Evolutionary conservation across 176 grass and related monocot genomes (phyloP).

Genomic region (Microstegium vimineum): DNA sequence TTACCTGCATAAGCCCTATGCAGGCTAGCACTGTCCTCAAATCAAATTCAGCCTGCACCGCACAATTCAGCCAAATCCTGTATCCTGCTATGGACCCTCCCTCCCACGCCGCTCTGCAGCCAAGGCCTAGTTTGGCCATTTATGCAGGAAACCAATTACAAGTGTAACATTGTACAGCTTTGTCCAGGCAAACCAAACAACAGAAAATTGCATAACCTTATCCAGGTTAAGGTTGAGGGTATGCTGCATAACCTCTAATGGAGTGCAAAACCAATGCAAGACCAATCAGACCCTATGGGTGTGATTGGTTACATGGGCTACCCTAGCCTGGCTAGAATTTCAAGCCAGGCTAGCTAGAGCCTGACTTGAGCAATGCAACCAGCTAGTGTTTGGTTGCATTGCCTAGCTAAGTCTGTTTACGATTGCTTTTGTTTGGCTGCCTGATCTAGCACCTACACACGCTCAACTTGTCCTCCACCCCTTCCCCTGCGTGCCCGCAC

Average conservation of each 20-base stretch:
- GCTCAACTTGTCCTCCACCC: too few species aligned
- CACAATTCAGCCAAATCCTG: neutral
- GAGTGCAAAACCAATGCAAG: neutral
- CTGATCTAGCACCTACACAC: too few species aligned
- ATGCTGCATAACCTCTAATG: neutral
- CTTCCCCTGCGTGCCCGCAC: too few species aligned
- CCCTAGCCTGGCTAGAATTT: too few species aligned
- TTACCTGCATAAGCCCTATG: neutral
- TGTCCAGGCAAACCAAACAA: neutral
- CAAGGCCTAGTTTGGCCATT: too few species aligned
- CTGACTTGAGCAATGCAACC: too few species aligned
- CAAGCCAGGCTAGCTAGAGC: too few species aligned
- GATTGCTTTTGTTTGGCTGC: too few species aligned
- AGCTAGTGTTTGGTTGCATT: too few species aligned
- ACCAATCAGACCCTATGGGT: neutral
- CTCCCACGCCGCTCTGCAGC: too few species aligned
- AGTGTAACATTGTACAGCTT: neutral
- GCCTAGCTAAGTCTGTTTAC: too few species aligned
- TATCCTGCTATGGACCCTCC: neutral
- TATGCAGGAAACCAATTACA: neutral
- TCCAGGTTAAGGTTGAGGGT: neutral
- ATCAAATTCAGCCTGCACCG: neutral
- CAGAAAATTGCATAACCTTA: neutral
- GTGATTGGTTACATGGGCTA: too few species aligned
- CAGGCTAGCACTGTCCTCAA: neutral